Conservation (phyloP, 2,329 filamentous ascomycete genomes). For the Capronia epimyces region DNA sequence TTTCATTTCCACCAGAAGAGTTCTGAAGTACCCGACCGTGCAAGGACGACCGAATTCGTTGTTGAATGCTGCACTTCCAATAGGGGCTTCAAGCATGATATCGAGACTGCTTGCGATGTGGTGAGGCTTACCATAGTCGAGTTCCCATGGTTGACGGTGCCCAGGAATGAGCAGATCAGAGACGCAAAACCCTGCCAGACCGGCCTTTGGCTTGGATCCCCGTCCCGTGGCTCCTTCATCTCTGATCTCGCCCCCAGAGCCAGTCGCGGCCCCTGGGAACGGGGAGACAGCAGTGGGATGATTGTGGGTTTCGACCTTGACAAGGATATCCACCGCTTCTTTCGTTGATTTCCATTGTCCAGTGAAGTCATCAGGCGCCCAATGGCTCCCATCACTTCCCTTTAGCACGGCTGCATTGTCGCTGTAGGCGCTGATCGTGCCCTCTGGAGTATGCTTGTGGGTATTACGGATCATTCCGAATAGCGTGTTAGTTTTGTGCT, state of each 20-base stretch:
- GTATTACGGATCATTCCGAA: conserved; percentile 98
- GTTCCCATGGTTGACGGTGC: conserved; percentile 78
- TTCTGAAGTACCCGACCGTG: conserved; percentile 85
- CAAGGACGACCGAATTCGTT: conserved; percentile 94
- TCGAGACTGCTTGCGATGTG: conserved; percentile 93
- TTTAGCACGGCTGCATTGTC: conserved; percentile 94
- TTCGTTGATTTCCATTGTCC: conserved; percentile 83
- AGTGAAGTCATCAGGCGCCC: conserved; percentile 81
- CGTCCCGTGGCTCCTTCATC: conserved; percentile 92
- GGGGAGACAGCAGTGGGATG: conserved; percentile 94
- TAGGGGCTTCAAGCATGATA: conserved; percentile 96
- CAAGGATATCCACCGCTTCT: conserved; percentile 79
- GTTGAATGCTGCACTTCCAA: conserved; percentile 92
- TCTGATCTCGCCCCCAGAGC: conserved; percentile 89
- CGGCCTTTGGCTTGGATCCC: conserved; percentile 88
- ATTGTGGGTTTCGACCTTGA: conserved; percentile 97
- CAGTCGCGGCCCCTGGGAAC: conserved; percentile 87
- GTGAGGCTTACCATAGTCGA: conserved; percentile 72
- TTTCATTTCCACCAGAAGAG: conserved; percentile 66
- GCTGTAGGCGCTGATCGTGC: conserved; percentile 91
- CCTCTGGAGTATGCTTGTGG: conserved; percentile 68
- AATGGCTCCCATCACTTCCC: conserved; percentile 66
- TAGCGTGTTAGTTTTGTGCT: conserved; percentile 69
- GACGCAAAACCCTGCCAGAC: conserved; percentile 87
- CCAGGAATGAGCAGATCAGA: conserved; percentile 89